Percentiles rank a stretch among this genome's conserved stretches.
Evolutionary conservation across 2,329 filamentous ascomycete species (phyloP).

Genomic region (Phyllosticta capitalensis): DNA sequence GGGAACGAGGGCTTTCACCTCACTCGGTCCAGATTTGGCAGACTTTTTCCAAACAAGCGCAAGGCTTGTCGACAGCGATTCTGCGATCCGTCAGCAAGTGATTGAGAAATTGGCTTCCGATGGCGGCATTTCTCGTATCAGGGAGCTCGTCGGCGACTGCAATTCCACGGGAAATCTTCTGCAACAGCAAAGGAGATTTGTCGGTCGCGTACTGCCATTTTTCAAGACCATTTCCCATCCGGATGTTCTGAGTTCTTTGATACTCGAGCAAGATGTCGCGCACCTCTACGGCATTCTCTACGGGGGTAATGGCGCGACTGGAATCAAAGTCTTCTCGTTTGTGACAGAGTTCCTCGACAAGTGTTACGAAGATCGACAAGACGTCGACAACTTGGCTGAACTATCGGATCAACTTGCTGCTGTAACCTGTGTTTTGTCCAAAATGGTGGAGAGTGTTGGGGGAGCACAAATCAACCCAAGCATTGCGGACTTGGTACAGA

Average conservation of each 20-base stretch:
- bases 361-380: background rate
- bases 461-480: slow-evolving; percentile 18
- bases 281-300: slow-evolving; percentile 27
- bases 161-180: background rate
- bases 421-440: slow-evolving; percentile 13
- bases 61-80: background rate
- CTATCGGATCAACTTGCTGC: slow-evolving; percentile 12
- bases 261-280: slow-evolving; percentile 27
- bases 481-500: slow-evolving; percentile 8
- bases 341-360: slow-evolving; percentile 14
- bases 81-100: slow-evolving; percentile 13
- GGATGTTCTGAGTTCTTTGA: slow-evolving; percentile 24
- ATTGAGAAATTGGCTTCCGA: slow-evolving; percentile 15
- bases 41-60: slow-evolving; percentile 1
- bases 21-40: background rate
- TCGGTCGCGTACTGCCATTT: slow-evolving; percentile 11
- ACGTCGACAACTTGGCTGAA: background rate
- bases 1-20: background rate
- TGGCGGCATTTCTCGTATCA: slow-evolving; percentile 14
- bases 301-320: slow-evolving; percentile 22
- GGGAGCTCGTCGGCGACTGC: slow-evolving; percentile 11
- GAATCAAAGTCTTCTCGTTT: slow-evolving; percentile 23
- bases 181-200: background rate
- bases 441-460: slow-evolving; percentile 16
- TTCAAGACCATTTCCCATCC: slow-evolving; percentile 25